phyloP scores from a whole-genome alignment of 441 rosid genomes.

The Geranium incanum region DNA sequence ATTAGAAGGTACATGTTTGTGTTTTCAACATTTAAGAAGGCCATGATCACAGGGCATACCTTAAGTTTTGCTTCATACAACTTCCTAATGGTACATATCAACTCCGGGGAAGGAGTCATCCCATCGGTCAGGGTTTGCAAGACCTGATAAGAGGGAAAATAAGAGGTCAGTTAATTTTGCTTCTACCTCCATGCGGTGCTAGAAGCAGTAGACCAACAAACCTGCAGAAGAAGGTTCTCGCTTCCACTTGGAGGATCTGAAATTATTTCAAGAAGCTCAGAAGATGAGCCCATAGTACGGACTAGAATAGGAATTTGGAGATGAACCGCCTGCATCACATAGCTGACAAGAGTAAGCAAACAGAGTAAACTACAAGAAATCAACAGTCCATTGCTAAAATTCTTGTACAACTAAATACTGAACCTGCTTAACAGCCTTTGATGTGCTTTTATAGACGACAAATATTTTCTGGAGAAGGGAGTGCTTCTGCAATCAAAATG shows the following conservation, averaged over 20 bases:
- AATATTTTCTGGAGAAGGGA: slow-evolving; percentile 78
- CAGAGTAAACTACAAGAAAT: slow-evolving; percentile 14
- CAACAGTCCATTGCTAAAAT: slow-evolving; percentile 14
- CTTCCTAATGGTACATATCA: slow-evolving; percentile 68
- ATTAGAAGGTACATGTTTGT: slow-evolving; percentile 26
- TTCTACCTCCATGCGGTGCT: slow-evolving; percentile 17
- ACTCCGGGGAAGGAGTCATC: slow-evolving; percentile 64
- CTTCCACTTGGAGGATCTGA: slow-evolving; percentile 95
- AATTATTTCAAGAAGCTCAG: slow-evolving; percentile 82
- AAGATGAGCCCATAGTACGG: slow-evolving; percentile 92
- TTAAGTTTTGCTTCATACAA: slow-evolving; percentile 81
- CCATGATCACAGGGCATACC: slow-evolving; percentile 40
- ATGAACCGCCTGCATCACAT: slow-evolving; percentile 70
- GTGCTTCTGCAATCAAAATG: slow-evolving; percentile 67
- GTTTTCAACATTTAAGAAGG: slow-evolving; percentile 18
- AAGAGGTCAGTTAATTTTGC: slow-evolving; percentile 18
- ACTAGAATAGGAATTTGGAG: slow-evolving; percentile 86
- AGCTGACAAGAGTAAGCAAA: slow-evolving; percentile 23
- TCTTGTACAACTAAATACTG: slow-evolving; percentile 20
- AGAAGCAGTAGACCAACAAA: slow-evolving; percentile 27
- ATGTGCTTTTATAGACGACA: slow-evolving; percentile 51
- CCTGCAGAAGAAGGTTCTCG: slow-evolving; percentile 83
- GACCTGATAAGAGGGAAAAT: slow-evolving; percentile 48
- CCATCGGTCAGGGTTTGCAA: slow-evolving; percentile 89
- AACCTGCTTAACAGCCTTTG: slow-evolving; percentile 80